Percentiles rank a stretch among this genome's conserved stretches.
These are phyloP conservation scores for Myriosclerotinia scirpicola DNA, from an alignment of 2,329 filamentous ascomycete species.

Conservation along the genomic window DNA sequence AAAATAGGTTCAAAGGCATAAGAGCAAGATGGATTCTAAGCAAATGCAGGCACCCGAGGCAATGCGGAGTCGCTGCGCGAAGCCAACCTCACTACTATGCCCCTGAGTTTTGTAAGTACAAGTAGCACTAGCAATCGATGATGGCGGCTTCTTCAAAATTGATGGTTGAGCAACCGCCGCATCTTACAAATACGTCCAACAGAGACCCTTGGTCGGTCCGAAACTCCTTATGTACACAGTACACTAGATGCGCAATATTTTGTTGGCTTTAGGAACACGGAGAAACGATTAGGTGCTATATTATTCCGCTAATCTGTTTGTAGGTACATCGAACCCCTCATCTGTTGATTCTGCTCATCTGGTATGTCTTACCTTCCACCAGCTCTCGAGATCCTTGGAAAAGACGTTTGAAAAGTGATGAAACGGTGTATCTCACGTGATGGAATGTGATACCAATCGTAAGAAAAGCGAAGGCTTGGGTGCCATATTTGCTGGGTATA, in stretches of 20 bases:
- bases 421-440: slow-evolving; percentile 10
- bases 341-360: slow-evolving; percentile 7
- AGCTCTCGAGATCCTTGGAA: background rate
- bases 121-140: too few relatives aligned
- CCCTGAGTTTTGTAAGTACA: background rate
- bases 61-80: background rate
- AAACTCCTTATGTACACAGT: slow-evolving; percentile 5
- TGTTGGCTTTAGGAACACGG: background rate
- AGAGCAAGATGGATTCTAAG: background rate
- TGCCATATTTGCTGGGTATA: slow-evolving; percentile 3
- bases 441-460: slow-evolving; percentile 7
- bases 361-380: background rate
- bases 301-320: background rate
- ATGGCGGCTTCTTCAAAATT: background rate
- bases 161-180: background rate
- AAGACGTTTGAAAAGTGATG: background rate
- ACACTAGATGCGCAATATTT: slow-evolving; percentile 15
- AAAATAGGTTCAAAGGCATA: slow-evolving; percentile 12
- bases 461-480: background rate
- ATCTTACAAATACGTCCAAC: background rate
- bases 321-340: background rate
- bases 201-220: slow-evolving; percentile 12
- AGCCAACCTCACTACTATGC: background rate
- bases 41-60: slow-evolving; percentile 3
- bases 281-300: slow-evolving; percentile 9